Conservation (phyloP, 352 stramenopile genomes). For the Globisporangium orthogonon region DNA sequence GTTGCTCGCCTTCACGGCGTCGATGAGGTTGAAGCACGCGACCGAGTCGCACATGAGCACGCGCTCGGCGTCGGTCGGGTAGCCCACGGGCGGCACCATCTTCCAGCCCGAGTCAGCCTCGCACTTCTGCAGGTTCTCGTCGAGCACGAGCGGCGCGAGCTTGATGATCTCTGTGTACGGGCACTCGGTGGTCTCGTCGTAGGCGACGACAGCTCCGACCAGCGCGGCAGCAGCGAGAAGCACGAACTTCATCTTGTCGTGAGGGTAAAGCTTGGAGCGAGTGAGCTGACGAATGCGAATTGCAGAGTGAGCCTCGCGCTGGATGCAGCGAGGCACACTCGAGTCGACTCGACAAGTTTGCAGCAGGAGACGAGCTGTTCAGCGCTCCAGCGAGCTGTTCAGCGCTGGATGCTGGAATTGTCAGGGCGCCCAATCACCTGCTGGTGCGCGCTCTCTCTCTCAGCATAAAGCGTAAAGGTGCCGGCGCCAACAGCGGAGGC, state of each 20-base stretch:
- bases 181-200: conserved; percentile 9
- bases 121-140: conserved; percentile 15
- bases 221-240: conserved; percentile 3
- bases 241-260: conserved; percentile 7
- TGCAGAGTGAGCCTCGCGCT: neutral
- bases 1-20: conserved; percentile 13
- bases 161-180: conserved; percentile 11
- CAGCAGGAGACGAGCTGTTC: neutral
- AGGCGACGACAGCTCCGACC: conserved; percentile 2
- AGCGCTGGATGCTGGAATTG: neutral
- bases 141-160: conserved; percentile 6
- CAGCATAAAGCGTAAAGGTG: neutral
- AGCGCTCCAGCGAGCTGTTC: neutral
- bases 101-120: conserved; percentile 19
- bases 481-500: neutral
- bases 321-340: neutral
- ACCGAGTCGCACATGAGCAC: conserved; percentile 21
- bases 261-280: neutral
- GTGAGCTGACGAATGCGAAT: neutral
- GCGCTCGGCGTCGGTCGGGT: conserved; percentile 17
- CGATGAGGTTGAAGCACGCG: conserved; percentile 21
- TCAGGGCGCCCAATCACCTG: neutral
- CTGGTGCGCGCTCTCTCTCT: neutral
- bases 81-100: conserved; percentile 22
- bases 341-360: neutral